Evolutionary conservation across 305 asterid species (phyloP).

Genomic region (Fraxinus paxiana): DNA sequence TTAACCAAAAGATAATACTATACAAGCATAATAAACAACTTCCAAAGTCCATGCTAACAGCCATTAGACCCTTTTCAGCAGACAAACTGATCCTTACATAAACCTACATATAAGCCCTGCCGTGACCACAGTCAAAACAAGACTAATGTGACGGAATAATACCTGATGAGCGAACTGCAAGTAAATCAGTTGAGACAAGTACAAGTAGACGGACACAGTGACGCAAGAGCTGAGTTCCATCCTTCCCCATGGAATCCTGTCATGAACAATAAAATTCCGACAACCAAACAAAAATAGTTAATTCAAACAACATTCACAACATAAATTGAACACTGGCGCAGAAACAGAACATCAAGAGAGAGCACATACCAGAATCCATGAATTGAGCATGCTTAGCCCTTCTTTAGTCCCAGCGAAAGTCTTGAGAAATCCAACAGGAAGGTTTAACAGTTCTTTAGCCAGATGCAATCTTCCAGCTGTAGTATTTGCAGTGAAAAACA

Average conservation of each 20-base stretch:
- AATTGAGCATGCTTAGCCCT: conserved; percentile 81
- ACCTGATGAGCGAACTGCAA: conserved; percentile 96
- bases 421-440: conserved; percentile 80
- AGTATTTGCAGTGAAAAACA: conserved; percentile 78
- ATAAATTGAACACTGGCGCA: conserved; percentile 7
- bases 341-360: conserved; percentile 17
- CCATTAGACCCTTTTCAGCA: not conserved
- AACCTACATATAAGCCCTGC: not conserved
- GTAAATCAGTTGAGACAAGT: conserved; percentile 80
- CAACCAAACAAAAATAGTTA: conserved; percentile 19
- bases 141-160: not conserved
- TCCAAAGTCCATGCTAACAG: not conserved
- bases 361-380: conserved; percentile 81
- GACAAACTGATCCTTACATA: not conserved
- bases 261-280: conserved; percentile 22
- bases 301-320: conserved; percentile 15
- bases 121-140: not conserved
- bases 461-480: conserved; percentile 83
- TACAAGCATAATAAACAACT: conserved; percentile 2
- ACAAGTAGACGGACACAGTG: conserved; percentile 96
- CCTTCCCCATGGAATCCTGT: conserved; percentile 98
- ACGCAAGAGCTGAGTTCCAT: conserved; percentile 98
- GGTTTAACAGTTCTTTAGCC: conserved; percentile 78
- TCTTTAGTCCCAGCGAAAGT: conserved; percentile 86
- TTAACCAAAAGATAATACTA: not conserved